phyloP scores from a whole-genome alignment of 2,329 filamentous ascomycete species.

The Aureobasidium sp. region DNA sequence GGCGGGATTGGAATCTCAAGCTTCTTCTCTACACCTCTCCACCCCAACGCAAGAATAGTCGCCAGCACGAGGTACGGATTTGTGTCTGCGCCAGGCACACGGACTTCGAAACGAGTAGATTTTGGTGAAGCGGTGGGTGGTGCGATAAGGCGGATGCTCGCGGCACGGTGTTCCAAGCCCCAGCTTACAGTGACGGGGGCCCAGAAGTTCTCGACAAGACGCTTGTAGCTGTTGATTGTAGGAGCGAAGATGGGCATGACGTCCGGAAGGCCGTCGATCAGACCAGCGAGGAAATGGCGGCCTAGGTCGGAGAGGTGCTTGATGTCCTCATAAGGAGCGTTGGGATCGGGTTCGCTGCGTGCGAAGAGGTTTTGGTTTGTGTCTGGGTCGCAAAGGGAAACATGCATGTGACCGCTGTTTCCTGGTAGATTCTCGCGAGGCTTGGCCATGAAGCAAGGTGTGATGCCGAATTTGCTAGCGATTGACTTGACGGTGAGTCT shows the following conservation, averaged over 20 bases:
- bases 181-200: conserved; percentile 95
- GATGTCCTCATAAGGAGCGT: conserved; percentile 66
- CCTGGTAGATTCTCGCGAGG: conserved; percentile 83
- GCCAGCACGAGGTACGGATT: conserved; percentile 84
- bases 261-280: conserved; percentile 82
- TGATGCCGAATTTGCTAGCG: conserved; percentile 79
- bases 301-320: conserved; percentile 77
- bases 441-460: conserved; percentile 98
- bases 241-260: conserved; percentile 94
- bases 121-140: conserved; percentile 78
- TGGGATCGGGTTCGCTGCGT: conserved; percentile 61
- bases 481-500: conserved; percentile 82
- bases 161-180: conserved; percentile 91
- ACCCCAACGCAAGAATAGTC: conserved; percentile 79
- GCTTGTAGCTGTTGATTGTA: conserved; percentile 96
- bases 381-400: conserved; percentile 69
- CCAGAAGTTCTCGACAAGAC: conserved; percentile 98
- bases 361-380: conserved; percentile 78
- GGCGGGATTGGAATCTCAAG: conserved; percentile 74
- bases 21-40: conserved; percentile 88
- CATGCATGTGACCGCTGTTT: conserved; percentile 92
- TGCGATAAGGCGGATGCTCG: conserved; percentile 80
- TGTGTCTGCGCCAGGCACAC: conserved; percentile 87
- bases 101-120: conserved; percentile 85
- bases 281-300: conserved; percentile 83